A percentile compares a stretch with the other conserved stretches of the same genome.
Evolutionary conservation across 306 rosid genomes (phyloP).

Genomic region (Boehmeria nivea): DNA sequence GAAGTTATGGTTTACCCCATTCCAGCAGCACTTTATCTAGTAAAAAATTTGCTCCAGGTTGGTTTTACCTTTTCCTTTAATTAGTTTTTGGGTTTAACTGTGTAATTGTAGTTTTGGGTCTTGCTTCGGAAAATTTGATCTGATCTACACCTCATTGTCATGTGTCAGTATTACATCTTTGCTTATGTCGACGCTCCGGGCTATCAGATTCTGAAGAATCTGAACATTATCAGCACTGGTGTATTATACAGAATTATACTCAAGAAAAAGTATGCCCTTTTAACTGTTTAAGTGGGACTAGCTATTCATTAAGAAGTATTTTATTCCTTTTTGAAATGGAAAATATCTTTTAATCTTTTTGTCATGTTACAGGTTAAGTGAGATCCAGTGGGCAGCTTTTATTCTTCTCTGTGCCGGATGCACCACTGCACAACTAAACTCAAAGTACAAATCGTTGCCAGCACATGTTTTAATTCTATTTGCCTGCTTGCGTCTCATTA

Average conservation of each 20-base stretch:
- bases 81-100: not conserved
- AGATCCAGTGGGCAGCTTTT: constrained; percentile 98
- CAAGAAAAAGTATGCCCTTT: constrained; percentile 55
- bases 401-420: constrained; percentile 87
- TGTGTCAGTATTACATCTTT: constrained; percentile 86
- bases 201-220: constrained; percentile 87
- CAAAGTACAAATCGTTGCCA: constrained; percentile 53
- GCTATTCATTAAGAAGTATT: not conserved
- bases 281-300: not conserved
- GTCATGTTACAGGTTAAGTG: constrained; percentile 66
- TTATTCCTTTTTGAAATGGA: not conserved
- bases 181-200: constrained; percentile 98
- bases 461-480: not conserved
- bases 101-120: not conserved
- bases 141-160: constrained; percentile 20
- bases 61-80: constrained; percentile 18
- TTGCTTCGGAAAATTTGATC: constrained; percentile 21
- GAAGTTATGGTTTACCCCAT: constrained; percentile 91
- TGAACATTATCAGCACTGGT: constrained; percentile 89
- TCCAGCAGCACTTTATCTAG: constrained; percentile 86
- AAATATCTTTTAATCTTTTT: not conserved
- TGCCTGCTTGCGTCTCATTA: not conserved
- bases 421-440: constrained; percentile 85
- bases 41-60: constrained; percentile 96
- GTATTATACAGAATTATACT: constrained; percentile 86